Percentiles rank a stretch among this genome's conserved stretches.
Evolutionary conservation across 306 rosid species (phyloP).

Genomic region (Corylus heterophylla): DNA sequence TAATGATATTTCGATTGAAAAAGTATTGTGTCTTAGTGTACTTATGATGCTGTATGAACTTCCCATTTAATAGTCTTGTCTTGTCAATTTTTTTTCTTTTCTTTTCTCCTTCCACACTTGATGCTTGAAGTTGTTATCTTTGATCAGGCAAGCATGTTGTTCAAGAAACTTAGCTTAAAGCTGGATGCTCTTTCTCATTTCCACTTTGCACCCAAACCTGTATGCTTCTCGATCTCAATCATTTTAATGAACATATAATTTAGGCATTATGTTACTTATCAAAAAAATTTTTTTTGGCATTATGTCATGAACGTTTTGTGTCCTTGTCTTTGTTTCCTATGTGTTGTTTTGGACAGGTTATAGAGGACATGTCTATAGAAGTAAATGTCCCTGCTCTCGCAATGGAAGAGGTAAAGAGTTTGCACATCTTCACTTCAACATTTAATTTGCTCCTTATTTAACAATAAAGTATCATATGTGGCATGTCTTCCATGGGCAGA

Average conservation of each 20-base stretch:
- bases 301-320: neutral
- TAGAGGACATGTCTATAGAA: constrained; percentile 86
- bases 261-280: neutral
- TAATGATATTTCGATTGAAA: too few species aligned
- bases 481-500: constrained; percentile 50
- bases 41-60: constrained; percentile 8
- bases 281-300: neutral
- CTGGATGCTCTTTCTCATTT: constrained; percentile 96
- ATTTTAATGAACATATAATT: constrained; percentile 3
- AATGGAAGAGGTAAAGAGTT: constrained; percentile 87
- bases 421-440: constrained; percentile 7
- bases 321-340: constrained; percentile 18
- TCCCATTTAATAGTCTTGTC: constrained; percentile 5
- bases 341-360: constrained; percentile 55
- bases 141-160: constrained; percentile 76
- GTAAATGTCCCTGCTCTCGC: constrained; percentile 88
- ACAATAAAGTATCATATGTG: constrained; percentile 19
- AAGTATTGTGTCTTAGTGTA: neutral
- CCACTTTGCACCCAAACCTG: constrained; percentile 93
- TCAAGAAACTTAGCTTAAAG: constrained; percentile 73
- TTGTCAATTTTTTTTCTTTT: neutral
- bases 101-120: neutral
- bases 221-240: constrained; percentile 37
- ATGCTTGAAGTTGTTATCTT: constrained; percentile 15
- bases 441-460: constrained; percentile 9